Evolutionary conservation across 805 yeast species (phyloP), one percentile per base, ranked within the genome.

Genomic region (Candida yuanshanica): DNA sequence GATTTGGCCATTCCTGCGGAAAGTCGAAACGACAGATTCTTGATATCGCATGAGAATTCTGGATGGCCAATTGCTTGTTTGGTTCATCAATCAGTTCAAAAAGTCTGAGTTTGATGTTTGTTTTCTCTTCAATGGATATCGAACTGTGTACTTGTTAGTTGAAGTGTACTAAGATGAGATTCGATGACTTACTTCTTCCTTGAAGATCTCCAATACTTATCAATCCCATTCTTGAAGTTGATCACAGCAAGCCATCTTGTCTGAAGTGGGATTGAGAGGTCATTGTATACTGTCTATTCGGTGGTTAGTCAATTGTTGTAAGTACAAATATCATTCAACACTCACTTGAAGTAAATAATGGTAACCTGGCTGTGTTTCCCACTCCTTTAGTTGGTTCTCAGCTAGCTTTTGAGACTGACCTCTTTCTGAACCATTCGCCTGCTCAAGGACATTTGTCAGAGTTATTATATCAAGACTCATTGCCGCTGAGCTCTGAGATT

Each of bases 221-320:
- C 95, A 17, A 88, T 69, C 2, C 95, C 95, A 60, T 91, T 91
- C 56, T 93, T 91, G 62, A 91, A 79, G 48, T 83, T 84, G 33
- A 91, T 91, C 2, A 88, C 72, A 0, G 95, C 89, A 20, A 90
- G 65, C 95, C 96, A 89, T 53, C 98, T 69, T 7, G 79, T 66
- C 44, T 83, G 85, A 23, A 83, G 61, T 0, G 89, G 74, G 14
- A 75, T 51, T 0, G 78, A 70, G 4, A 68, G 56, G 47, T 85
- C 81, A 41, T 77, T 64, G 58, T 86, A 90, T 0, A 79, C 69
- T 5, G 75, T 62, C 54, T 75, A 64, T 7, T 20, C 10, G 3
- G 20, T 4, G 9, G 43, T 33, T 38, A 65, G 47, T 8, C n/a
- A 3, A 11, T 10, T 7, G 4, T 11, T 11, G 21, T 17, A 10